Base-by-base conservation (phyloP, 306 rosid genomes). In the Vigna angularis region DNA sequence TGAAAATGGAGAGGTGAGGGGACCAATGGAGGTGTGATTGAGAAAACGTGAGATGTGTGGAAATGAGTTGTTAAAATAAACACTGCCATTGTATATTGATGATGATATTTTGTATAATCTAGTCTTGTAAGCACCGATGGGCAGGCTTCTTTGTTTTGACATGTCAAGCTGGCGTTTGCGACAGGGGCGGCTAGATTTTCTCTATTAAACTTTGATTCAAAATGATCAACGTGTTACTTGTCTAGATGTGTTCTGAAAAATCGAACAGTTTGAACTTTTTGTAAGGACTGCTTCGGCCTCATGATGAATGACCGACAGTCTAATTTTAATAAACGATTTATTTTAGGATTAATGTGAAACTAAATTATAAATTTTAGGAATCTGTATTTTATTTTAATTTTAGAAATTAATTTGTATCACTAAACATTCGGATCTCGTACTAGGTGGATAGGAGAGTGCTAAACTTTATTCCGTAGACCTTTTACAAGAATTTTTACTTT, bases 11-110 rank as follows among this genome's bases (percentile, higher is more conserved):
- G 9, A 30, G 38, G 64, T n/a, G 3, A 3, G 40, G 65, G 64
- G 64, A 57, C 64, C 64, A 57, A 24, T 58, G 10, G 42, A 28
- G 66, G 66, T 26, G 66, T 42, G 13, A 61, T 14, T 15, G 44
- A 26, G 44, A 30, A 10, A 61, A 30, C 32, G 66, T 28, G 44
- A 28, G 17, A 38, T 61, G 44, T 30, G 66, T 56, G 62, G 20
- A 59, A 59, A 59, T 28, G 42, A 7, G 18, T 12, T 18, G 38
- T 45, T 45, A 13, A 42, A 42, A 42, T 42, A 42, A 26, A 22
- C n/a, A 66, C 24, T 11, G 2, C 20, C 34, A 11, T 24, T 45
- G 0, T 36, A 6, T 13, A 10, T 68, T 47, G 1, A 17, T 36
- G 36, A 18, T 55, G 13, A 53, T 36, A 36, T 71, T 47, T 14